Conservation (phyloP, 1,284 basidiomycete genomes). For the Heterobasidion parviporum region DNA sequence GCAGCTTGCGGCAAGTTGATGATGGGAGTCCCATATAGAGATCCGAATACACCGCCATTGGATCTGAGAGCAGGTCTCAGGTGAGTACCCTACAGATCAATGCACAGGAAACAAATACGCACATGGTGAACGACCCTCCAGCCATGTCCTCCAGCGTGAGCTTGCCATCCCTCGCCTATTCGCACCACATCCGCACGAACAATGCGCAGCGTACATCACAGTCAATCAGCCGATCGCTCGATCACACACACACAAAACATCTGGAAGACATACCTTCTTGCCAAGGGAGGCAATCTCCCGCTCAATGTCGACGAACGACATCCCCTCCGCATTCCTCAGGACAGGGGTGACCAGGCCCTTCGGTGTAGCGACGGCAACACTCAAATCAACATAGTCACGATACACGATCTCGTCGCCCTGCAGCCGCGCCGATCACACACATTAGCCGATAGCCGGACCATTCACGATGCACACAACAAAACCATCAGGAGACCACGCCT, state of each 20-base stretch:
- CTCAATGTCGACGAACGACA: conserved; percentile 91
- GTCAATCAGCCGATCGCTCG: neutral
- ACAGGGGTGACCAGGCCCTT: conserved; percentile 98
- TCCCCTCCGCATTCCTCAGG: conserved; percentile 82
- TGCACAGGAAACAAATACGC: conserved; percentile 19
- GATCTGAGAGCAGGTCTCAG: conserved; percentile 46
- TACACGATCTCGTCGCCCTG: conserved; percentile 89
- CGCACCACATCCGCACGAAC: neutral
- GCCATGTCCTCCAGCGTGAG: conserved; percentile 95
- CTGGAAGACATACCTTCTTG: conserved; percentile 63
- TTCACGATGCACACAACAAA: too few species aligned
- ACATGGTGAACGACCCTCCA: conserved; percentile 97
- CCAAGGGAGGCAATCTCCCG: conserved; percentile 85
- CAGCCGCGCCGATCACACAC: conserved; percentile 9
- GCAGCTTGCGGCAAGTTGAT: conserved; percentile 96
- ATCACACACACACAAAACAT: neutral
- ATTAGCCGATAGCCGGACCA: too few species aligned
- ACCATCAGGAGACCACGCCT: conserved; percentile 8
- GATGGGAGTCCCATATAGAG: conserved; percentile 93
- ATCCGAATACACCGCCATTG: conserved; percentile 98
- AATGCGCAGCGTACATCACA: neutral
- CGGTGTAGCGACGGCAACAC: conserved; percentile 94
- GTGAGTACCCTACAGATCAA: too few species aligned
- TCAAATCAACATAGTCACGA: conserved; percentile 90
- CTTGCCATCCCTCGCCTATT: conserved; percentile 87